Conservation (phyloP, 306 rosid species). For the Cercis canadensis region DNA sequence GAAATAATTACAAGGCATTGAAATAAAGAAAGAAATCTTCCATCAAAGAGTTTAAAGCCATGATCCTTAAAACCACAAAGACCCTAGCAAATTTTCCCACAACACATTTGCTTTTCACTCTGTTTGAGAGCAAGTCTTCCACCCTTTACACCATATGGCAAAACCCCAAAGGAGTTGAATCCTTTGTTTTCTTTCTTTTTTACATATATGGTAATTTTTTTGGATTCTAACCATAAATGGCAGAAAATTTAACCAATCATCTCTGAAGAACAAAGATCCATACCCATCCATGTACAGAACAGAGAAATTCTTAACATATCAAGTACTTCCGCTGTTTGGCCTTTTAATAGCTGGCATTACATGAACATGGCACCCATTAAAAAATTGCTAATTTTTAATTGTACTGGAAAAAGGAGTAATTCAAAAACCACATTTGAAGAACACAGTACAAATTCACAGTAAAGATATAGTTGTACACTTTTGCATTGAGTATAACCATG, state of each 20-base stretch:
- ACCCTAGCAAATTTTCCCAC: conserved; percentile 32
- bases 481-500: conserved; percentile 28
- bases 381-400: neutral
- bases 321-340: conserved; percentile 15
- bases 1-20: conserved; percentile 31
- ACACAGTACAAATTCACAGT: conserved; percentile 6
- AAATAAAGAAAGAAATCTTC: conserved; percentile 22
- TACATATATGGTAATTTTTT: neutral
- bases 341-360: conserved; percentile 27
- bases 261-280: conserved; percentile 9
- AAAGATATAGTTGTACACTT: neutral
- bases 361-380: conserved; percentile 15
- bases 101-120: conserved; percentile 23
- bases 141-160: conserved; percentile 23
- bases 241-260: conserved; percentile 24
- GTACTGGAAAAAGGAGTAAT: neutral
- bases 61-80: conserved; percentile 31
- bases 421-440: conserved; percentile 22
- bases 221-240: conserved; percentile 1
- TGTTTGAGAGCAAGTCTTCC: conserved; percentile 26
- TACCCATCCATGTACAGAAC: conserved; percentile 5
- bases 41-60: conserved; percentile 24
- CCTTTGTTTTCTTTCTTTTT: conserved; percentile 14
- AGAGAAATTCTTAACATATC: conserved; percentile 8
- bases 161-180: conserved; percentile 3